phyloP scores from a whole-genome alignment of 768 basidiomycete genomes.

The Crassisporium funariophilum region DNA sequence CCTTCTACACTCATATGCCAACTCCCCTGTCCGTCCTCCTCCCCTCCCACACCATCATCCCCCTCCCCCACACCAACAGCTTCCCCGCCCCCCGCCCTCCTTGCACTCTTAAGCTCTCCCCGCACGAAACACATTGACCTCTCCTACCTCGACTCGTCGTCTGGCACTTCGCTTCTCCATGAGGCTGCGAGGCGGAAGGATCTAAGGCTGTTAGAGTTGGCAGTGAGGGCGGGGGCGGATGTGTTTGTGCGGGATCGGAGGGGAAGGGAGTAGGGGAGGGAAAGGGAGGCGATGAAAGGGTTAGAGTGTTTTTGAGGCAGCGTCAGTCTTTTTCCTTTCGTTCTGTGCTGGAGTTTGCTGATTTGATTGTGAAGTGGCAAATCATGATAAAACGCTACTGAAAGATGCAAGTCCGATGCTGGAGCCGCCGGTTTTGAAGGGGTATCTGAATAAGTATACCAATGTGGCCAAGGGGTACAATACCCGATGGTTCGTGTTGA shows the following conservation, averaged over 20 bases:
- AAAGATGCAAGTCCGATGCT: conserved; percentile 40
- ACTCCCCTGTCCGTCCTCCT: conserved; percentile 48
- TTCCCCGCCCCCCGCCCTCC: conserved; percentile 45
- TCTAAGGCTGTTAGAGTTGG: conserved; percentile 79
- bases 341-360: conserved; percentile 1
- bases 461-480: conserved; percentile 91
- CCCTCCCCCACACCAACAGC: too few species aligned
- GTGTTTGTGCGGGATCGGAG: conserved; percentile 81
- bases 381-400: conserved; percentile 76
- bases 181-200: conserved; percentile 86
- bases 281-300: conserved; percentile 76
- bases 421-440: conserved; percentile 66
- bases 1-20: conserved; percentile 71
- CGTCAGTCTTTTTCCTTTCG: conserved; percentile 48
- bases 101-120: conserved; percentile 66
- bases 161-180: conserved; percentile 80
- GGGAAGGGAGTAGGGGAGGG: conserved; percentile 69
- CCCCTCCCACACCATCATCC: too few species aligned
- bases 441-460: conserved; percentile 88
- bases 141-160: conserved; percentile 76
- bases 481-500: conserved; percentile 90
- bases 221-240: conserved; percentile 83
- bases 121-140: conserved; percentile 75
- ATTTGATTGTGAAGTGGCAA: conserved; percentile 56
- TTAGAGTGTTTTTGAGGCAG: conserved; percentile 81